These are phyloP conservation scores for Trichaptum fuscoviolaceum DNA, from an alignment of 768 basidiomycete species.

Conservation along the genomic window DNA sequence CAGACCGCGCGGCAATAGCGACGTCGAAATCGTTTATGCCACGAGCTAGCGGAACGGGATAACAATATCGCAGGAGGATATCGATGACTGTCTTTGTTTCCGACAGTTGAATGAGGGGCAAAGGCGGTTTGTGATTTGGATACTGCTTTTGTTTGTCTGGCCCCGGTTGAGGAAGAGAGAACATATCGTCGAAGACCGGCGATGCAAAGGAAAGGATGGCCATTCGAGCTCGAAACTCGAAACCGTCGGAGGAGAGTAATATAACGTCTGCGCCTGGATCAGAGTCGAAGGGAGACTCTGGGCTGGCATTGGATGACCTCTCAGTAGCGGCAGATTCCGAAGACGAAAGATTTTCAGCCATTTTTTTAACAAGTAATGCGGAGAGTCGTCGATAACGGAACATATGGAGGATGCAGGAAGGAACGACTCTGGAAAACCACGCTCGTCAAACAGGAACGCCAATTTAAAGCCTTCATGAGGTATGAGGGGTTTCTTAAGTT, in stretches of 20 bases:
- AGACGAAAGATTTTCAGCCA: neutral
- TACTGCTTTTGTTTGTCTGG: neutral
- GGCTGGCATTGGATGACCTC: neutral
- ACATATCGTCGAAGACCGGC: neutral
- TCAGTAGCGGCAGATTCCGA: neutral
- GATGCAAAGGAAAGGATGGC: slow-evolving; percentile 2
- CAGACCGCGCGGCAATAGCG: slow-evolving; percentile 8
- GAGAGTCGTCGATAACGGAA: no score
- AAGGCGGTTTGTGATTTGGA: neutral
- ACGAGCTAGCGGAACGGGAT: slow-evolving; percentile 10
- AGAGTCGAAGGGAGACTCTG: slow-evolving; percentile 5
- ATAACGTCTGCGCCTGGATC: slow-evolving; percentile 9
- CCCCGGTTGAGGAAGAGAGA: slow-evolving; percentile 6
- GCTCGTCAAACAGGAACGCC: no score
- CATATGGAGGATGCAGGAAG: no score
- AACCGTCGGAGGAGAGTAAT: slow-evolving; percentile 4
- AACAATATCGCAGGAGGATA: slow-evolving; percentile 12
- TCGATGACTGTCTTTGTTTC: slow-evolving; percentile 4
- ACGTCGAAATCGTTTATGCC: slow-evolving; percentile 1
- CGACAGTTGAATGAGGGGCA: neutral
- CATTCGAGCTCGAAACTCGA: slow-evolving; percentile 1
- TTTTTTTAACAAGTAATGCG: no score
- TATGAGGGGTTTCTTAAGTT: neutral
- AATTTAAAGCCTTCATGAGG: no score
- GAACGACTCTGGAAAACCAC: no score